Base-by-base conservation (phyloP, 83 land plant genomes). In the Picea abies region DNA sequence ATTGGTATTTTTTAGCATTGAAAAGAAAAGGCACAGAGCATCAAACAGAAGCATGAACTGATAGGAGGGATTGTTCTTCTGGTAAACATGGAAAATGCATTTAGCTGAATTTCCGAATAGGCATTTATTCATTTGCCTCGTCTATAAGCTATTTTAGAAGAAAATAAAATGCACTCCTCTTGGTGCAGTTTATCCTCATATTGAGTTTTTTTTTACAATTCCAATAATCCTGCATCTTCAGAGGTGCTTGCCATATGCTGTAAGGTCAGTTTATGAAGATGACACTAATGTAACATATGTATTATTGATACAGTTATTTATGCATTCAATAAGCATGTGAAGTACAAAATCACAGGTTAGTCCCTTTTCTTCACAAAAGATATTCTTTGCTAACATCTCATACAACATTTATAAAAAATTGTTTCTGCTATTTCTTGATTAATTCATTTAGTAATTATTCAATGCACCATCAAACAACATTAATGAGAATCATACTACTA, bases 401-500 rank as follows among this genome's bases (percentile, higher is more conserved):
- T 12, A 41, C 12, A 20, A 39, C 9, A 41, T 41, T 16, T 11
- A 19, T 20, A 39, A 17, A 72, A n/a, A 56, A 72, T 72, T 44
- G 44, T 22, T 19, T n/a, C 76, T 39, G 56, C 76, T 39, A 72
- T 72, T 19, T 72, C 76, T 72, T 72, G 23, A 72, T 41, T 12
- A 10, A 37, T 72, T 44, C 44, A 69, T 72, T n/a, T 72, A 17
- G 23, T 17, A 41, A 20, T 15, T 71, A 41, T 41, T 41, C 41
- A 41, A 72, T 41, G 73, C 73, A 32, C 76, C 17, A 72, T 72
- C n/a, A 41, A 72, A 72, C 39, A 15, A 44, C 56, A n/a, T 72
- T 41, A n/a, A 44, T 22, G 20, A 41, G 12, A 67, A 25, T 12
- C 23, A 44, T 39, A 39, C 2, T 8, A 49, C 56, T n/a, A 71